These are phyloP conservation scores for Sedum album DNA, from an alignment of 164 flowering plant genomes.

Conservation along the genomic window DNA sequence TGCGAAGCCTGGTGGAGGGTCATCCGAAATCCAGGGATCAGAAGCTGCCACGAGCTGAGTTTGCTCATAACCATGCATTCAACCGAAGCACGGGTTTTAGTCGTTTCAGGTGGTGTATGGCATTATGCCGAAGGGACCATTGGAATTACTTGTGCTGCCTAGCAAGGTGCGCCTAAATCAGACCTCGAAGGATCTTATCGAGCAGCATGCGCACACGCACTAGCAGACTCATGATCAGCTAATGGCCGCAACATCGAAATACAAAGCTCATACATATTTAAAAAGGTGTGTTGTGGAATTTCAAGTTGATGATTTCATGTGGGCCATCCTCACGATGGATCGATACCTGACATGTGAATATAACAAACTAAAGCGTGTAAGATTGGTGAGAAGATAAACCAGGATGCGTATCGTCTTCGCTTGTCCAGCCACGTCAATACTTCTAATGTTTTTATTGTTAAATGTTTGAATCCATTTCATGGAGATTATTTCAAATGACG, in stretches of 20 bases:
- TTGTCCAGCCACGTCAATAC: background rate
- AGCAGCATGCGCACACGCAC: too few relatives aligned
- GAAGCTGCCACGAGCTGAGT: background rate
- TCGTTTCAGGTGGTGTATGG: background rate
- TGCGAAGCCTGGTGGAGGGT: background rate
- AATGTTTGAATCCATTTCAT: background rate
- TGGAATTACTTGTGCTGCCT: too few relatives aligned
- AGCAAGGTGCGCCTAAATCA: too few relatives aligned
- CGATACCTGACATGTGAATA: background rate
- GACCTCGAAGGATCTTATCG: too few relatives aligned
- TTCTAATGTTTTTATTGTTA: background rate
- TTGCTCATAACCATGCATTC: background rate
- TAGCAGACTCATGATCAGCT: too few relatives aligned
- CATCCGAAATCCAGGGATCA: slow-evolving; percentile 1
- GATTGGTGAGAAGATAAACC: background rate
- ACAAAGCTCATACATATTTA: too few relatives aligned
- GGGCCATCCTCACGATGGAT: background rate
- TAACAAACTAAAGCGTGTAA: background rate
- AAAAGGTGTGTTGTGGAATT: background rate
- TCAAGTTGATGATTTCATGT: background rate
- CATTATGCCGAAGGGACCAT: too few relatives aligned
- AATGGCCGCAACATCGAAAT: too few relatives aligned
- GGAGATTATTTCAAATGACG: background rate
- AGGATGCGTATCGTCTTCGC: background rate
- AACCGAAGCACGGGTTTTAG: background rate